Conservation (phyloP, 148 eudicot species). For the Cornus controversa region DNA sequence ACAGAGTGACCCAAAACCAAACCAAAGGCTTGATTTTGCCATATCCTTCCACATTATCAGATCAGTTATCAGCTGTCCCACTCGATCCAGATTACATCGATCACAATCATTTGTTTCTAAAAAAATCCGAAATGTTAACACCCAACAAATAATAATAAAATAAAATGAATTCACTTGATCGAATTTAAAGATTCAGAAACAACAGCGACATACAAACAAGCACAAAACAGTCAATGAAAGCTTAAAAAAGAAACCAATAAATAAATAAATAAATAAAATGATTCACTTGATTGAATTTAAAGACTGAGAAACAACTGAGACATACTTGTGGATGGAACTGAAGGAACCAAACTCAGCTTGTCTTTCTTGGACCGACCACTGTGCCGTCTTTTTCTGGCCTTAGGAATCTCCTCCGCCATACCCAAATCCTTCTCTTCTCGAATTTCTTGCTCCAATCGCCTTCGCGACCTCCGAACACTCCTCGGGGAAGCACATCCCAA, state of each 20-base stretch:
- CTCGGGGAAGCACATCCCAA: slow-evolving; percentile 51
- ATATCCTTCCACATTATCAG: slow-evolving; percentile 85
- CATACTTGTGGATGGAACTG: slow-evolving; percentile 50
- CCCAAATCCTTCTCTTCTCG: slow-evolving; percentile 62
- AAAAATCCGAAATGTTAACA: slow-evolving; percentile 2
- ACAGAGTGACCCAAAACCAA: slow-evolving; percentile 88
- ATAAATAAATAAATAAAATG: background rate
- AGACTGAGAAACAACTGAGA: slow-evolving; percentile 4
- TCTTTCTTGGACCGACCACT: slow-evolving; percentile 61
- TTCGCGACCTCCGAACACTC: slow-evolving; percentile 51
- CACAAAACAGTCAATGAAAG: background rate
- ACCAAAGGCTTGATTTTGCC: slow-evolving; percentile 91
- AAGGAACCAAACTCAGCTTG: slow-evolving; percentile 32
- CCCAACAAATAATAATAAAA: background rate
- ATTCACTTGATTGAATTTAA: background rate
- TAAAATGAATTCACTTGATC: too few species aligned
- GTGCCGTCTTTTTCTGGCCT: slow-evolving; percentile 52
- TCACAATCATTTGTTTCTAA: slow-evolving; percentile 47
- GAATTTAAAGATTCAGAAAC: too few species aligned
- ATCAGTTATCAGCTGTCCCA: slow-evolving; percentile 57
- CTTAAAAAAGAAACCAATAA: background rate
- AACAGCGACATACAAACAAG: too few species aligned
- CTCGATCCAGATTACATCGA: slow-evolving; percentile 51
- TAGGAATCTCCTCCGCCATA: slow-evolving; percentile 46
- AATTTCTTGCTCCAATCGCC: slow-evolving; percentile 48